Conservation (phyloP, 495 filamentous ascomycete species). For the Parathielavia hyrcaniae region DNA sequence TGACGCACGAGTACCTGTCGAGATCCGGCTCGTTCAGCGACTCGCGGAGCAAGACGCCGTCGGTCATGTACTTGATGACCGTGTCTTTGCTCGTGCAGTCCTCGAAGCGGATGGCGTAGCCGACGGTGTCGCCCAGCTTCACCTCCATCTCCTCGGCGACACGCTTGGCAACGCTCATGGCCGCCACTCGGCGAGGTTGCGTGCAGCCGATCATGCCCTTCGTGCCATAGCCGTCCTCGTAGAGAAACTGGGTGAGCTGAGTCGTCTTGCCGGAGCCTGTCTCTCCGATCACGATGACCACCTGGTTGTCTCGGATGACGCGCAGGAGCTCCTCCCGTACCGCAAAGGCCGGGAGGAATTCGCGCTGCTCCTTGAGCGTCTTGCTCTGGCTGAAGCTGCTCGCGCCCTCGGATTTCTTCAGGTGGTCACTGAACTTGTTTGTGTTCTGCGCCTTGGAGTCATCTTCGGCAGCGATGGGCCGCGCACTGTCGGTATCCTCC, state of each 20-base stretch:
- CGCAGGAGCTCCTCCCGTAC: slow-evolving; percentile 92
- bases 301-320: slow-evolving; percentile 94
- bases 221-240: slow-evolving; percentile 88
- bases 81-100: slow-evolving; percentile 95
- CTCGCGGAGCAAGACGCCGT: slow-evolving; percentile 91
- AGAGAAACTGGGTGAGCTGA: slow-evolving; percentile 89
- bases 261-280: slow-evolving; percentile 97
- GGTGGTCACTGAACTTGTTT: slow-evolving; percentile 83
- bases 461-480: slow-evolving; percentile 68
- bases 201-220: slow-evolving; percentile 90
- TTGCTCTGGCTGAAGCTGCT: slow-evolving; percentile 93
- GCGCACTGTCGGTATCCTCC: slow-evolving; percentile 85
- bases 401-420: slow-evolving; percentile 84
- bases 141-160: slow-evolving; percentile 99
- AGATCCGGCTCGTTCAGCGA: slow-evolving; percentile 86
- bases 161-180: slow-evolving; percentile 98
- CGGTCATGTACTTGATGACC: slow-evolving; percentile 98
- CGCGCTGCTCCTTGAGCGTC: slow-evolving; percentile 81
- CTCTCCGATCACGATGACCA: slow-evolving; percentile 92
- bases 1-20: slow-evolving; percentile 95
- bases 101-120: slow-evolving; percentile 98
- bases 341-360: slow-evolving; percentile 93
- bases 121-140: slow-evolving; percentile 79
- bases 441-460: slow-evolving; percentile 42
- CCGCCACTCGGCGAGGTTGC: slow-evolving; percentile 88